These are phyloP conservation scores for Eruca vesicaria DNA, from an alignment of 441 rosid genomes.

Conservation along the genomic window DNA sequence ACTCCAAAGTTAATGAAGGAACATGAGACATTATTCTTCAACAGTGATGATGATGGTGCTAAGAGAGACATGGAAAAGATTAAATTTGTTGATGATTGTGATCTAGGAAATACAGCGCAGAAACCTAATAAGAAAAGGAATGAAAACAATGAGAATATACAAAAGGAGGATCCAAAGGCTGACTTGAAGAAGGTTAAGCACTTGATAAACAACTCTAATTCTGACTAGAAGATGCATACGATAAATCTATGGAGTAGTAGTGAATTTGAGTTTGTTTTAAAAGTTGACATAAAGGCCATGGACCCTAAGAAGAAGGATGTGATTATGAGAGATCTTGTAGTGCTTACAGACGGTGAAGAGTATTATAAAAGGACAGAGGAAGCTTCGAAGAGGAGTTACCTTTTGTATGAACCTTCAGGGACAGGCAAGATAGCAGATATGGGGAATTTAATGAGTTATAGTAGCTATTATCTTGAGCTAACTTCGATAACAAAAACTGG, in stretches of 20 bases:
- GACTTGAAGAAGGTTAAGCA: conserved; percentile 51
- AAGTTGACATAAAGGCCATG: conserved; percentile 44
- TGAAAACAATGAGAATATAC: background rate
- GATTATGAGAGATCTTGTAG: conserved; percentile 30
- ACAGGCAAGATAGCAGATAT: conserved; percentile 52
- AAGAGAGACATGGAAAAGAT: background rate
- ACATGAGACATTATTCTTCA: background rate
- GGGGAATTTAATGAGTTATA: conserved; percentile 44
- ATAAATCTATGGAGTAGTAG: conserved; percentile 40
- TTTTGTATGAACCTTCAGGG: conserved; percentile 50
- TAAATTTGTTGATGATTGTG: background rate
- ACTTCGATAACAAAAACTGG: conserved; percentile 41
- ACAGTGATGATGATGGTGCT: background rate
- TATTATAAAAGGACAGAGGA: conserved; percentile 43
- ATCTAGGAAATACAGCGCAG: background rate
- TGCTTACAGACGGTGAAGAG: conserved; percentile 37
- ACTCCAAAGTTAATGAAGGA: background rate
- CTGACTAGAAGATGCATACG: background rate
- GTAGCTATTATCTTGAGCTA: conserved; percentile 47
- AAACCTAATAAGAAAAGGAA: background rate
- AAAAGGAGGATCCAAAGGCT: too few species aligned
- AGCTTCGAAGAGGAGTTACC: conserved; percentile 54
- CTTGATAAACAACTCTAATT: conserved; percentile 54
- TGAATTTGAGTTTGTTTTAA: conserved; percentile 40
- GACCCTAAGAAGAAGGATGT: background rate